Evolutionary conservation across 202 grass and related monocot species (phyloP), one percentile per base, ranked within the genome.

Genomic region (Panicum hallii): DNA sequence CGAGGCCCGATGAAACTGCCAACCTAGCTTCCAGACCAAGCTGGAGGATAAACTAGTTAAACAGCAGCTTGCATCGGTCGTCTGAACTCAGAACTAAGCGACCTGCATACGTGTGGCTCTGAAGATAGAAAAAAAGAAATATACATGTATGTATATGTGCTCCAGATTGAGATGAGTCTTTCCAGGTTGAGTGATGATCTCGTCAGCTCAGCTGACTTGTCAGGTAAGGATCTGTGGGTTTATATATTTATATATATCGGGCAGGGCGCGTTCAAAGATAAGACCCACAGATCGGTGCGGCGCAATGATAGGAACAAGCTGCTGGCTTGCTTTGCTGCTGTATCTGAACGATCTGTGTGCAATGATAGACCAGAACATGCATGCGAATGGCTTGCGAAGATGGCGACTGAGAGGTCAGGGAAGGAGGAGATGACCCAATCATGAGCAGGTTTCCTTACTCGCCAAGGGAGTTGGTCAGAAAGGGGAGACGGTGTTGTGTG

Each of bases 391-490:
- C 74, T 90, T 90, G 60, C 15, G 67, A 86, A 79, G 63, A 8
- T 11, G 15, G 69, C 61, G 20, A 61, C 26, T 77, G 72, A 52
- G 72, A 52, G 80, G 76, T 79, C 72, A 82, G 48, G 56, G 22
- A 74, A 67, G 69, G 49, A 10, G 36, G 75, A 71, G 78, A 49
- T 87, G 89, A 72, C 40, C 80, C 89, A 87, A 87, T 90, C 89
- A 90, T 90, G 68, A 87, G 81, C 70, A 19, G 68, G 75, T 71
- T 87, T 72, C 28, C 85, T 87, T 91, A 17, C 4, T 54, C 28
- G 3, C 1, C 0, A 90, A 90, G 74, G n/a, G 12, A 77, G 23
- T 32, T 69, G 17, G 46, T 41, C 73, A 49, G 67, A 82, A 82
- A 84, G 38, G 41, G 20, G 54, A 74, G 23, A n/a, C 41, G 64